Evolutionary conservation across 805 yeast genomes (phyloP).

Genomic region (Yamadazyma sp.): DNA sequence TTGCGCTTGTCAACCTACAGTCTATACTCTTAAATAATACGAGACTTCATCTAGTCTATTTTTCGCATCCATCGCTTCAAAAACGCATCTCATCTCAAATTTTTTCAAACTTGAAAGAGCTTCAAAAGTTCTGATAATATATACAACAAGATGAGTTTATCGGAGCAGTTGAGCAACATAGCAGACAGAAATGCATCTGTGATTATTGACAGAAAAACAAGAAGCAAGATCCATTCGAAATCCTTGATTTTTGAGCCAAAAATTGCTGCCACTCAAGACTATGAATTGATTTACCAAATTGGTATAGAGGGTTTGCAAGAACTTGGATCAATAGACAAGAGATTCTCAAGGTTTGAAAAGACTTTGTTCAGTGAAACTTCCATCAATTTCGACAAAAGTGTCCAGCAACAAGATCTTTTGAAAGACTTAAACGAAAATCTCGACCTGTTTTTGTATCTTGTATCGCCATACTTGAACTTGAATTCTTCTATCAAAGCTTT

Average conservation of each 20-base stretch:
- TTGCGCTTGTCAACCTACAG: no score
- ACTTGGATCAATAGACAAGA: conserved; percentile 66
- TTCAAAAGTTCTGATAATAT: no score
- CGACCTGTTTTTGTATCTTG: conserved; percentile 67
- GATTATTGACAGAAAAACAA: conserved; percentile 79
- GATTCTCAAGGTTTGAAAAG: conserved; percentile 66
- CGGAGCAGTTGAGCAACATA: conserved; percentile 77
- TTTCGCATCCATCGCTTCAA: conserved; percentile 6
- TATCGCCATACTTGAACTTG: conserved; percentile 74
- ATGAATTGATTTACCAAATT: conserved; percentile 70
- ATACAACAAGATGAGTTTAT: conserved; percentile 55
- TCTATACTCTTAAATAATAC: no score
- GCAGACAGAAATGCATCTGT: conserved; percentile 64
- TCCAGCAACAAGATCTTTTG: conserved; percentile 75
- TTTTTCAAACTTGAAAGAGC: no score
- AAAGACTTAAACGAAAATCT: conserved; percentile 74
- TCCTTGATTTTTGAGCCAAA: conserved; percentile 85
- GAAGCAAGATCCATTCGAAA: conserved; percentile 84
- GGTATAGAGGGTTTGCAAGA: conserved; percentile 77
- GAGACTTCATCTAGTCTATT: no score
- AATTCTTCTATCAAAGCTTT: conserved; percentile 77
- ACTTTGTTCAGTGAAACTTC: conserved; percentile 85
- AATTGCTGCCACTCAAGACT: conserved; percentile 93
- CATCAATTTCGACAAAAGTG: conserved; percentile 73
- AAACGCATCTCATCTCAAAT: conserved; percentile 10